Evolutionary conservation across 2,329 filamentous ascomycete genomes (phyloP), one percentile per base, ranked within the genome.

Genomic region (Mycocentrospora acerina): DNA sequence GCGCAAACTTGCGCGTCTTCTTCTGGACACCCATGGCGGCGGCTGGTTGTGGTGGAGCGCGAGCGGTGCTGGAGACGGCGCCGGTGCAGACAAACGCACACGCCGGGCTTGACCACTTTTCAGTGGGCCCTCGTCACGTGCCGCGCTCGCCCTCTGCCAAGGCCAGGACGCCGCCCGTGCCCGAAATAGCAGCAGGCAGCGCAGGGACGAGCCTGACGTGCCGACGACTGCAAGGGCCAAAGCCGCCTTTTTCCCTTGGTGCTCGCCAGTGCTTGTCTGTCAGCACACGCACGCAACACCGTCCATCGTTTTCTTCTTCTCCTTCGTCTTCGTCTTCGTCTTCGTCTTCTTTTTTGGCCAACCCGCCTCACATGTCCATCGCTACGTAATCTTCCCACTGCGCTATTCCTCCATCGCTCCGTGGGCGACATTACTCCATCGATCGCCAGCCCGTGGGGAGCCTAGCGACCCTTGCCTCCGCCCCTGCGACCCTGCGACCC

Each of bases 1-100:
- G 52, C 42, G 83, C 91, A 68, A 95, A 97, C 74, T 96, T 96
- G 74, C 90, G 83, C 36, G 88, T 95, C 68, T 84, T 88, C 75
- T 95, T 95, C 48, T 84, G 81, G 55, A 90, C 81, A 71, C 90
- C 90, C 91, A 96, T 96, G 24, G 46, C 67, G 55, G 52, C 39
- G 43, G 44, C 35, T 42, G 19, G 42, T 44, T 24, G 35, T 48
- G 39, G 36, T 47, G 39, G 12, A 31, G 19, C 33, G 14, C 35
- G 18, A 34, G 16, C 33, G 24, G 26, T 32, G 19, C 31, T 22
- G 29, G 35, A 16, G 28, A 26, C 28, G 38, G 35, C 35, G 41
- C 36, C 30, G 35, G 30, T 10, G 37, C 34, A 24, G 36, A 53
- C 44, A n/a, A n/a, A n/a, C n/a, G n/a, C n/a, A n/a, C n/a, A n/a